phyloP scores from a whole-genome alignment of 2,329 filamentous ascomycete species.

The Curvularia sp. region DNA sequence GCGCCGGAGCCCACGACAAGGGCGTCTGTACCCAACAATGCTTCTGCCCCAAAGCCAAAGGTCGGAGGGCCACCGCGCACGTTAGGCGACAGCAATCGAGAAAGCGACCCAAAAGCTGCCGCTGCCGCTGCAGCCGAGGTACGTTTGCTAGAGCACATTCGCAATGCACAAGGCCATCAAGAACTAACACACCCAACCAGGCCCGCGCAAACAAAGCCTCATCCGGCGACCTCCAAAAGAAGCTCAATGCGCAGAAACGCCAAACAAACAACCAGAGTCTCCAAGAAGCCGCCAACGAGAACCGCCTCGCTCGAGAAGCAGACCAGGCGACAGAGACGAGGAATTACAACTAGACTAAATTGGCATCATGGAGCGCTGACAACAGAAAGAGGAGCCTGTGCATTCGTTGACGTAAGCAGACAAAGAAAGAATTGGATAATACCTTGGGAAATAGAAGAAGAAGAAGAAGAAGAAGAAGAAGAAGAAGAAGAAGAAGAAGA shows the following conservation, averaged over 20 bases:
- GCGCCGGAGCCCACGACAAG: conserved; percentile 56
- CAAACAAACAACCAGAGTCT: conserved; percentile 74
- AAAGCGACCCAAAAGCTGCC: conserved; percentile 70
- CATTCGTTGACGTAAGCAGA: neutral
- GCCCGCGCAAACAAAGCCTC: conserved; percentile 69
- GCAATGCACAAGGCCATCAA: neutral
- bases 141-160: conserved; percentile 45
- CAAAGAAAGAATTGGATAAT: neutral
- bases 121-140: conserved; percentile 89
- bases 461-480: neutral
- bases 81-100: conserved; percentile 61
- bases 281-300: conserved; percentile 70
- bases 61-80: conserved; percentile 61
- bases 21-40: conserved; percentile 48
- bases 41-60: conserved; percentile 54
- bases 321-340: conserved; percentile 67
- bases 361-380: neutral
- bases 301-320: conserved; percentile 70
- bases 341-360: conserved; percentile 60
- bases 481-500: neutral
- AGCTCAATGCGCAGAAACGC: conserved; percentile 77
- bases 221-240: conserved; percentile 61
- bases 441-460: neutral
- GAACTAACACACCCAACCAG: conserved; percentile 53
- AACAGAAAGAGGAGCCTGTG: neutral